Evolutionary conservation across 2,329 filamentous ascomycete species (phyloP).

Genomic region (Colletotrichum incanum): DNA sequence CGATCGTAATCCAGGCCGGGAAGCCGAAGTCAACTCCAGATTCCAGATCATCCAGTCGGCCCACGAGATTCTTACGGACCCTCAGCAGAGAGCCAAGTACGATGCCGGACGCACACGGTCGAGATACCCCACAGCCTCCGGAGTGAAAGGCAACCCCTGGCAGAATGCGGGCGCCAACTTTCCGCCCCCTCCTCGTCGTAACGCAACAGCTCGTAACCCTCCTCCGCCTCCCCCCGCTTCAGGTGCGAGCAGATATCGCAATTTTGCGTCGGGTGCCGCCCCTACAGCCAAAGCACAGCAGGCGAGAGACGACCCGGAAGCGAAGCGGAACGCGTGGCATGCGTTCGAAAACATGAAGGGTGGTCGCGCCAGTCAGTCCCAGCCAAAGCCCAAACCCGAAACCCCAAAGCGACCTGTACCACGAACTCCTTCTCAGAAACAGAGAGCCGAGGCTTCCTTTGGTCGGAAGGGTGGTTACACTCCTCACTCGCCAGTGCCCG

Average conservation of each 20-base stretch:
- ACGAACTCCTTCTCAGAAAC: constrained; percentile 67
- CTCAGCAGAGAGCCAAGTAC: constrained; percentile 66
- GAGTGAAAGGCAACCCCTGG: constrained; percentile 73
- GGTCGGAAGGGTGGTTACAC: constrained; percentile 67
- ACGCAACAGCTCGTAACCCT: constrained; percentile 48
- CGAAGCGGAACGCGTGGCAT: constrained; percentile 58
- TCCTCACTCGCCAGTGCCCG: constrained; percentile 63
- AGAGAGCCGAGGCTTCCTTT: constrained; percentile 70
- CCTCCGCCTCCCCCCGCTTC: constrained; percentile 49
- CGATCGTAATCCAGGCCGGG: constrained; percentile 88
- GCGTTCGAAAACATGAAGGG: constrained; percentile 62
- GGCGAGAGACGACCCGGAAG: constrained; percentile 50
- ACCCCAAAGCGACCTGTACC: constrained; percentile 58
- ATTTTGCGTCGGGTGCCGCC: constrained; percentile 59
- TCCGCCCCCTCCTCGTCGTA: constrained; percentile 65
- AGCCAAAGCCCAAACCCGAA: constrained; percentile 48
- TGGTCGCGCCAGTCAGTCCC: constrained; percentile 53
- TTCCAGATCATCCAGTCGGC: constrained; percentile 91
- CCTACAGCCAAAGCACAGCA: constrained; percentile 60
- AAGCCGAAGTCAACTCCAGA: constrained; percentile 83
- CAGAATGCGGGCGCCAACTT: constrained; percentile 64
- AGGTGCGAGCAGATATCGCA: constrained; percentile 63
- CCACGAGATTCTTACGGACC: constrained; percentile 79
- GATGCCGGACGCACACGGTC: constrained; percentile 62
- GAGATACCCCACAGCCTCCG: constrained; percentile 65